A percentile compares a stretch with the other conserved stretches of the same genome.
Evolutionary conservation across 1,139 yeast species (phyloP).

Genomic region (Sugiyamaella grinbergsii): DNA sequence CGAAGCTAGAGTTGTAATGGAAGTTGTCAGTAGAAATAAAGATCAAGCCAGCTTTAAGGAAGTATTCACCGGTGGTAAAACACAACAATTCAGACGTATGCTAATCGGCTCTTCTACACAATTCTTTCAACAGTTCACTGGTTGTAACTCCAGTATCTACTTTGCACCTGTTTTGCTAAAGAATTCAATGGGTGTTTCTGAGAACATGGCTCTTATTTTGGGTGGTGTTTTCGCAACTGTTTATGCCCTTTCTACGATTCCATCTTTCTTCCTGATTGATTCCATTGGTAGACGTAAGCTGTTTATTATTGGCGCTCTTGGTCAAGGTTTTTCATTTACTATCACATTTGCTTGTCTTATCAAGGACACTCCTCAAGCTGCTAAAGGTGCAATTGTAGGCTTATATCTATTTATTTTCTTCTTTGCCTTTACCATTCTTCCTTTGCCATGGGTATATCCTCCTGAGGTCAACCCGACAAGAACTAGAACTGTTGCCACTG

Average conservation of each 20-base stretch:
- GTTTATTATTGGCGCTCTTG: slow-evolving; percentile 47
- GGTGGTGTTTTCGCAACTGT: slow-evolving; percentile 61
- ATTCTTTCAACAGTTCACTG: slow-evolving; percentile 58
- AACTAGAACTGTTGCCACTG: slow-evolving; percentile 55
- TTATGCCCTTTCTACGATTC: slow-evolving; percentile 59
- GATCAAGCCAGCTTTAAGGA: slow-evolving; percentile 44
- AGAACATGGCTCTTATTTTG: slow-evolving; percentile 55
- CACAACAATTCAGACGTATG: slow-evolving; percentile 42
- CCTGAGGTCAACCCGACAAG: slow-evolving; percentile 54
- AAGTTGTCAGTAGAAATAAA: slow-evolving; percentile 30
- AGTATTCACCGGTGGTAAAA: slow-evolving; percentile 57
- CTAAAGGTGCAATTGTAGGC: slow-evolving; percentile 51
- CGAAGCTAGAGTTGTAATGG: slow-evolving; percentile 32
- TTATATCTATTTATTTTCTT: slow-evolving; percentile 58
- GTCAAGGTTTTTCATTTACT: slow-evolving; percentile 63
- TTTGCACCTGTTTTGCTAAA: slow-evolving; percentile 49
- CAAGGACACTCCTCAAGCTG: slow-evolving; percentile 46
- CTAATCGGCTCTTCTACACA: slow-evolving; percentile 61
- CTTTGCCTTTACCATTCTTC: slow-evolving; percentile 60
- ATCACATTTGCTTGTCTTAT: slow-evolving; percentile 65
- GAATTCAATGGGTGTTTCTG: slow-evolving; percentile 50
- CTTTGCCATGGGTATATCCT: slow-evolving; percentile 47
- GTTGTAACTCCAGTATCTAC: slow-evolving; percentile 64
- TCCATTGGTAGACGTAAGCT: slow-evolving; percentile 66
- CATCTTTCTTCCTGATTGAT: slow-evolving; percentile 51